Base-by-base conservation (phyloP, 768 basidiomycete genomes). In the Fomitopsis serialis region DNA sequence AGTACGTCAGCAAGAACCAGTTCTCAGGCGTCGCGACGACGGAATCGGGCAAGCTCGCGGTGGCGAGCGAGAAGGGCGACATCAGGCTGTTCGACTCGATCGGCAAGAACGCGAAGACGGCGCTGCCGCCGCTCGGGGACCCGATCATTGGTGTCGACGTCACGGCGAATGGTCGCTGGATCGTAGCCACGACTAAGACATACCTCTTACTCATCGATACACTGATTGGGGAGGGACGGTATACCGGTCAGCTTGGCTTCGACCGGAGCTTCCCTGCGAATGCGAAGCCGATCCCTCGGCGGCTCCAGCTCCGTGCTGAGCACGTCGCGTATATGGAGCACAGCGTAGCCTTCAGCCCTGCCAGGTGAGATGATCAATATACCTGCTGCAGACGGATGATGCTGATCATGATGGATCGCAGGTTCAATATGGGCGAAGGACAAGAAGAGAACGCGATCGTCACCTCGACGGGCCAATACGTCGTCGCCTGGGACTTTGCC, bases 21-120 rank as follows among this genome's bases (percentile, higher is more conserved):
- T 99, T 99, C 70, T 97, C 93, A 0, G 88, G 91, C 9, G 83
- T 97, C 32, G 76, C 89, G 11, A 98, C 97, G 3, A 98, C 96
- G 13, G 85, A 83, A 34, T 68, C 72, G 17, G 96, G 96, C 13
- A 86, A 87, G 68, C 75, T 99, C 56, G 97, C 94, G 7, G 89
- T 99, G 11, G 94, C 91, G 34, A 94, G 92, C 61, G 88, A 91
- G 68, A 99, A 98, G 74, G 97, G 97, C 51, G 97, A 98, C 65
- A 89, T 99, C 59, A 78, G 95, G 36, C 74, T 99, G 52, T 99
- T 94, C 60, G 97, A 99, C 70, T 78, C 87, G 45, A 88, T 99
- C 59, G 97, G 97, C 42, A 99, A 98, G 80, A 98, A 92, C 64
- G 97, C 97, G 25, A 99, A 99, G 82, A 99, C 97, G 11, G 93